Evolutionary conservation across 1,139 yeast genomes (phyloP).

Genomic region (Diutina scorzettiae): DNA sequence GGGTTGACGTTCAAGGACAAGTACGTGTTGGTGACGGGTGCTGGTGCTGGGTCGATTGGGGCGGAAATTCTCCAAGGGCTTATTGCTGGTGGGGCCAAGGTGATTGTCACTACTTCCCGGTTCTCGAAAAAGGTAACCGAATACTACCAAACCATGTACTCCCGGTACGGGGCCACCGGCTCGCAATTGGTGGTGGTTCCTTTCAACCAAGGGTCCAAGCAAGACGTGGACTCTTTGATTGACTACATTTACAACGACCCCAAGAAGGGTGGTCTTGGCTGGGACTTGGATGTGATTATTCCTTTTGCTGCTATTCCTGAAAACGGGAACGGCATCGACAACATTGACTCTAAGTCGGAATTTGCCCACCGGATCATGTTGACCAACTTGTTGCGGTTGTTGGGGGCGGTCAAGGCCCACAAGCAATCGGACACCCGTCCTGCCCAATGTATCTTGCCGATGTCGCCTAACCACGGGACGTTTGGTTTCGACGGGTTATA

Average conservation of each 20-base stretch:
- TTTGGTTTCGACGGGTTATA: conserved; percentile 97
- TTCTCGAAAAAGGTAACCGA: conserved; percentile 92
- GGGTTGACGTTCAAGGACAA: conserved; percentile 87
- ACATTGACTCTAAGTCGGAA: conserved; percentile 89
- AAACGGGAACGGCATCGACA: conserved; percentile 90
- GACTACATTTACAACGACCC: conserved; percentile 61
- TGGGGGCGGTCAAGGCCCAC: conserved; percentile 81
- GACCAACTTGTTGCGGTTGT: conserved; percentile 82
- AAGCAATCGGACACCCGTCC: conserved; percentile 92
- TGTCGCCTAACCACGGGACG: conserved; percentile 98
- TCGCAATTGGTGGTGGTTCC: conserved; percentile 92
- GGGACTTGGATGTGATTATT: conserved; percentile 93
- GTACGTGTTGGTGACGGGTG: conserved; percentile 90
- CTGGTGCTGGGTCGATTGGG: conserved; percentile 98
- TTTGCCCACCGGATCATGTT: conserved; percentile 97
- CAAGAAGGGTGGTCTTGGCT: conserved; percentile 86
- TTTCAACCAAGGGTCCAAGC: conserved; percentile 94
- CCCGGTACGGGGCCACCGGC: conserved; percentile 86
- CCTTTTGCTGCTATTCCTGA: conserved; percentile 99
- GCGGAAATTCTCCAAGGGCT: conserved; percentile 94
- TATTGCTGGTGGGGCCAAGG: conserved; percentile 96
- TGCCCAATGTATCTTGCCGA: conserved; percentile 91
- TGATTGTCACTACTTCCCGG: conserved; percentile 90
- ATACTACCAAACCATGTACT: conserved; percentile 86
- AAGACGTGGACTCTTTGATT: conserved; percentile 80